These are phyloP conservation scores for Xenosphaeropsis pyriputrescens DNA, from an alignment of 2,329 filamentous ascomycete genomes.

Conservation along the genomic window DNA sequence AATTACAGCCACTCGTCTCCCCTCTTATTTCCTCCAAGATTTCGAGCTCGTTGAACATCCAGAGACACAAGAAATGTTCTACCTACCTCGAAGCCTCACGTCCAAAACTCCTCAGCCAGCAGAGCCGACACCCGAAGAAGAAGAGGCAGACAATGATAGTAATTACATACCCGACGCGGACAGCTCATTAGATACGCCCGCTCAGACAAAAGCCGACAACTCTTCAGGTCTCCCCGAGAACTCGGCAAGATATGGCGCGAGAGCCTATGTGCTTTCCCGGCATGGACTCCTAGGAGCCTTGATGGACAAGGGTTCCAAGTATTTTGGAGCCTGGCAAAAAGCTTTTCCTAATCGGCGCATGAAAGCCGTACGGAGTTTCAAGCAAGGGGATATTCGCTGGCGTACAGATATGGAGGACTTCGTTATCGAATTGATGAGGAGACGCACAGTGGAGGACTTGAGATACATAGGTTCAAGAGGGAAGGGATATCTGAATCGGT, in stretches of 20 bases:
- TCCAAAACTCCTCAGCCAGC: neutral
- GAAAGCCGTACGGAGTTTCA: neutral
- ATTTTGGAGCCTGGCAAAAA: constrained; percentile 6
- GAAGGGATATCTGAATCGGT: constrained; percentile 26
- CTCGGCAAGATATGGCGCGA: constrained; percentile 6
- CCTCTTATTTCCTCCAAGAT: constrained; percentile 46
- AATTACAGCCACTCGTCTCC: constrained; percentile 32
- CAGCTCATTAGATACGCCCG: neutral
- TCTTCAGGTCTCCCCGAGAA: no score
- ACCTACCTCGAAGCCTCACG: constrained; percentile 31
- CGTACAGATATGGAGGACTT: constrained; percentile 39
- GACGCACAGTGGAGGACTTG: constrained; percentile 29
- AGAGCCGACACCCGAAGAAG: neutral
- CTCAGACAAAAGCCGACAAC: constrained; percentile 1
- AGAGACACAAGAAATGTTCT: constrained; percentile 35
- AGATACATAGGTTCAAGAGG: constrained; percentile 20
- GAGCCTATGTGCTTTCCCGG: constrained; percentile 18
- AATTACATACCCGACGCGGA: constrained; percentile 4
- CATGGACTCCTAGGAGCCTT: constrained; percentile 16
- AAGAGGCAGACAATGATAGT: neutral
- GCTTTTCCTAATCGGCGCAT: constrained; percentile 2
- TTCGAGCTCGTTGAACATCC: constrained; percentile 43
- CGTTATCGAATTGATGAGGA: constrained; percentile 34
- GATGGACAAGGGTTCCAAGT: constrained; percentile 6
- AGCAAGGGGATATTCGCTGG: constrained; percentile 20